Base-by-base conservation (phyloP, 1,284 basidiomycete species). In the Anthracocystis walkeri region DNA sequence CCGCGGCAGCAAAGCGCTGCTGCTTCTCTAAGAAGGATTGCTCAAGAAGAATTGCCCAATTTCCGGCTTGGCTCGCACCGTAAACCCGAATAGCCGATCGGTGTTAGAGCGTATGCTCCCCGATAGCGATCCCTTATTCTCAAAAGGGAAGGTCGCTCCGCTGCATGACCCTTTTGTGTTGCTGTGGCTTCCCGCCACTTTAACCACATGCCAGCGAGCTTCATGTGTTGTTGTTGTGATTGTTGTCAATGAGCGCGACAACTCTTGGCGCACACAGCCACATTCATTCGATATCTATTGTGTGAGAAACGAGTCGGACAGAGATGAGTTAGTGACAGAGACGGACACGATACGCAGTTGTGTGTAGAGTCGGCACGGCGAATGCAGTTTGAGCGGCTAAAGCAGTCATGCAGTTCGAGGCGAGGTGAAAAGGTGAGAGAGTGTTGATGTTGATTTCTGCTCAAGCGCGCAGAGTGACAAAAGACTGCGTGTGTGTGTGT, bases 81-180 rank as follows among this genome's bases (percentile, higher is more conserved):
- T 42, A 42, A 42, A 42, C 8, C 44, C 44, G 44, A 46, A 46
- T 1, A 16, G 23, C 44, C 44, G 44, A 46, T 46, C 44, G 35
- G 4, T 38, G 4, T 38, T 12, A 14, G 3, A 38, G 14, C 14
- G 35, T 38, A 16, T 4, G 35, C 35, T 3, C 10, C 35, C 12
- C 35, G 35, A 38, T 38, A 38, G 6, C 41, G 41, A 42, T 42
- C n/a, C 2, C 12, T 33, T 8, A 7, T 7, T 46, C 44, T 27
- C 44, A 18, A 46, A 46, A 46, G 44, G 44, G 44, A 46, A 46
- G 44, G 21, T 45, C 12, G 44, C 23, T 25, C 33, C 33, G 33
- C 33, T 35, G 33, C 35, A 12, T 27, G 44, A 27, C 11, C 44
- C 23, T 18, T 25, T 18, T 2, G 31, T 11, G 23, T 27, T 21